These are phyloP conservation scores for Nymphaea colorata DNA, from an alignment of 164 flowering plant genomes.

Conservation along the genomic window DNA sequence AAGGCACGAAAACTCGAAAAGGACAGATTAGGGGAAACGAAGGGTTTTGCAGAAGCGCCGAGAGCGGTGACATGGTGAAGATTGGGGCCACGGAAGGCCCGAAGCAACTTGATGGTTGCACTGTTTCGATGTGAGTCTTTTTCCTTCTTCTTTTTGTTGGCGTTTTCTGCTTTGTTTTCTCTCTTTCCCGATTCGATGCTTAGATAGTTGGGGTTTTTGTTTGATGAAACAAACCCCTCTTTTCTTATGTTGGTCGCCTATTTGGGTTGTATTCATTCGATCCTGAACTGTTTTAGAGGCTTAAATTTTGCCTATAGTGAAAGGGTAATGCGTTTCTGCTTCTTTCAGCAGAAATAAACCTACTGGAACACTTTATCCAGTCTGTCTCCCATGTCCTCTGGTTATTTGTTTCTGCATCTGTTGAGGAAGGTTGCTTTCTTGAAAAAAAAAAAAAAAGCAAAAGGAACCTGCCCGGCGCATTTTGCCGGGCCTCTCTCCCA, in stretches of 20 bases:
- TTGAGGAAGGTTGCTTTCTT: background rate
- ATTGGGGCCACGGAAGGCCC: background rate
- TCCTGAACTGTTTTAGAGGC: no score
- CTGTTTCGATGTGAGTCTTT: constrained; percentile 57
- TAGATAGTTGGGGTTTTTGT: background rate
- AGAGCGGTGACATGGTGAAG: background rate
- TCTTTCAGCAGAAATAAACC: no score
- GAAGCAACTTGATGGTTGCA: constrained; percentile 67
- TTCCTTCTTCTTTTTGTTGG: background rate
- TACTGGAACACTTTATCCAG: no score
- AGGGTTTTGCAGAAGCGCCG: no score
- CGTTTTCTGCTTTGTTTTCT: background rate
- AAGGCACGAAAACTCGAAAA: background rate
- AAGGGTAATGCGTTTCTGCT: no score
- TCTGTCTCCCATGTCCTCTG: background rate
- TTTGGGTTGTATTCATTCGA: no score
- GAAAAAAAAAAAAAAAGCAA: background rate
- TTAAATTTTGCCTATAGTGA: no score
- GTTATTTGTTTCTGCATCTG: background rate
- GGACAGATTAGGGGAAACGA: no score
- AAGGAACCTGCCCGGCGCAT: background rate
- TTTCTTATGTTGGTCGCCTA: background rate
- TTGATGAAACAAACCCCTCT: background rate
- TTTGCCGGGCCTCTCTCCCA: background rate
- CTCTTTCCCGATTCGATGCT: background rate